Conservation (phyloP, 768 basidiomycete species). For the Calocera cornea region DNA sequence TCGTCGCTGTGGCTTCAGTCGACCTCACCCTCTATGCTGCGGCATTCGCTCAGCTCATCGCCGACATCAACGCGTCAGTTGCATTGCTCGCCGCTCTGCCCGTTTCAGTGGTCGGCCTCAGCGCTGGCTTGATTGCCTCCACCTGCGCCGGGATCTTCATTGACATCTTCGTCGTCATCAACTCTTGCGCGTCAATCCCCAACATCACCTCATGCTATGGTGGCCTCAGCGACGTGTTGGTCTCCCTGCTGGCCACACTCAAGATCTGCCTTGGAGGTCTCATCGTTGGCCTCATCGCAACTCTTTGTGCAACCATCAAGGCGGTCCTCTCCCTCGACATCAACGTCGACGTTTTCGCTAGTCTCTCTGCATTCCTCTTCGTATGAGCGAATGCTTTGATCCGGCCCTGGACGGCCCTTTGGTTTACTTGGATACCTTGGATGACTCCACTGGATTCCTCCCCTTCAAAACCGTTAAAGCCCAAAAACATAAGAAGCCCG, state of each 20-base stretch:
- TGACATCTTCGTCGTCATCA: conserved; percentile 3
- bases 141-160: neutral
- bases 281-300: neutral
- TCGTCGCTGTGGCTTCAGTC: neutral
- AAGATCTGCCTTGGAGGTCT: neutral
- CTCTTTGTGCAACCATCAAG: neutral
- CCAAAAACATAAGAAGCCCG: conserved; percentile 3
- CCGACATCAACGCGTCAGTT: neutral
- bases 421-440: neutral
- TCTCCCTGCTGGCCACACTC: neutral
- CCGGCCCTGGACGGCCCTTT: neutral
- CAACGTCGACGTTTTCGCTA: neutral
- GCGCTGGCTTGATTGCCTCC: neutral
- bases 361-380: neutral
- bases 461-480: neutral
- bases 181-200: conserved; percentile 1
- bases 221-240: neutral
- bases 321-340: neutral
- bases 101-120: neutral
- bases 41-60: neutral
- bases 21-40: neutral
- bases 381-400: neutral
- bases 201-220: neutral
- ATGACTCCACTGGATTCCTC: neutral
- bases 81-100: neutral